Conservation (phyloP, 2,329 filamentous ascomycete genomes). For the Epichloe sp. region DNA sequence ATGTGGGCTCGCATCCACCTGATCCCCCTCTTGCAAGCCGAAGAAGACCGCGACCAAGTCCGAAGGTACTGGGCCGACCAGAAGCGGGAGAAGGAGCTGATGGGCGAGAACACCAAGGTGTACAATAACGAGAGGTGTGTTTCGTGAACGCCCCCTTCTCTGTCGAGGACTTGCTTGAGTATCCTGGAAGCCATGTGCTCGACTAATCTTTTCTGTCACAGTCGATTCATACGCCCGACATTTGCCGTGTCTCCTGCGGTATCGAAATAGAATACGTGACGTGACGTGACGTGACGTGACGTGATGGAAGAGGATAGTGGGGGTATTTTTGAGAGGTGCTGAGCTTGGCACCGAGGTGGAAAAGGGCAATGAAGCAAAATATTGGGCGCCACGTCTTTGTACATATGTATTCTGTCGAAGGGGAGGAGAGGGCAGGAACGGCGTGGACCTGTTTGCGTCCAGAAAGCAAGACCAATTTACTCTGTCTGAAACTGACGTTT, state of each 20-base stretch:
- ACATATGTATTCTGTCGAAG: not conserved
- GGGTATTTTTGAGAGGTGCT: not conserved
- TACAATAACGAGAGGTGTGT: slow-evolving; percentile 81
- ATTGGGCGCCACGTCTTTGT: not conserved
- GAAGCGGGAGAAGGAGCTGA: slow-evolving; percentile 76
- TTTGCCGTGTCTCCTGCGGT: slow-evolving; percentile 58
- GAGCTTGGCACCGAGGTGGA: not conserved
- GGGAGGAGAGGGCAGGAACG: not conserved
- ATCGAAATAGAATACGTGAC: slow-evolving; percentile 35
- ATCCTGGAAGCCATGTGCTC: not conserved
- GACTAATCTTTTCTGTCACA: not conserved
- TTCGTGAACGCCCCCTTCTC: not conserved
- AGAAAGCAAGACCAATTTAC: too few relatives aligned
- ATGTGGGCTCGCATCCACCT: slow-evolving; percentile 96
- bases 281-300: not conserved
- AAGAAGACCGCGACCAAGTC: slow-evolving; percentile 92
- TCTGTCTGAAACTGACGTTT: too few relatives aligned
- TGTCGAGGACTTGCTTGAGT: not conserved
- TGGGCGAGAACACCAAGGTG: slow-evolving; percentile 71
- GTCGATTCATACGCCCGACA: slow-evolving; percentile 69
- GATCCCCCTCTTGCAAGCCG: slow-evolving; percentile 85
- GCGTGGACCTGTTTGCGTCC: too few relatives aligned
- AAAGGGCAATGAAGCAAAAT: not conserved
- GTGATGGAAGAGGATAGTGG: not conserved
- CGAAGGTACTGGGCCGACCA: slow-evolving; percentile 75